Evolutionary conservation across 2,329 filamentous ascomycete species (phyloP).

Genomic region (Hymenoscyphus infarciens): DNA sequence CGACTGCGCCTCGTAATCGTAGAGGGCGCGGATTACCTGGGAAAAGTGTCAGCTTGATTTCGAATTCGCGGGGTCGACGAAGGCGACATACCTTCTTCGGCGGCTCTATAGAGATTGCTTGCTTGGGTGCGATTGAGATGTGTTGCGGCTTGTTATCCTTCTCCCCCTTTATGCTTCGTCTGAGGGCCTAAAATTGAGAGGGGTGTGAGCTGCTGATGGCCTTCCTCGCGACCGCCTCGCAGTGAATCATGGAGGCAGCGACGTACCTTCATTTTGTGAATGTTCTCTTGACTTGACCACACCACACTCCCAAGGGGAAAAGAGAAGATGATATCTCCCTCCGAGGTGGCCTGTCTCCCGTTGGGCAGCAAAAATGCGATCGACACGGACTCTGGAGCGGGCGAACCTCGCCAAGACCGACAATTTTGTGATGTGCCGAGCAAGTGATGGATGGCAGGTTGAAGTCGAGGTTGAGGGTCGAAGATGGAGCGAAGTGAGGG

Average conservation of each 20-base stretch:
- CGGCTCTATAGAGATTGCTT: slow-evolving; percentile 65
- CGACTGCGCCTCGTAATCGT: slow-evolving; percentile 80
- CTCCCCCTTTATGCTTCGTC: slow-evolving; percentile 68
- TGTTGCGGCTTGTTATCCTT: slow-evolving; percentile 60
- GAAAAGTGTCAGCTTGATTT: slow-evolving; percentile 17
- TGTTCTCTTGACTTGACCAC: slow-evolving; percentile 24
- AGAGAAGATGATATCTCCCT: slow-evolving; percentile 8
- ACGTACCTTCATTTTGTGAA: slow-evolving; percentile 32
- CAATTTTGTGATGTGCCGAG: not conserved
- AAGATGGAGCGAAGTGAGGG: slow-evolving; percentile 7
- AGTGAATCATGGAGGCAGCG: slow-evolving; percentile 1
- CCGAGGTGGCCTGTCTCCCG: not conserved
- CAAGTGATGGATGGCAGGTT: not conserved
- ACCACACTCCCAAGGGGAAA: slow-evolving; percentile 9
- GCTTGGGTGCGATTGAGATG: slow-evolving; percentile 66
- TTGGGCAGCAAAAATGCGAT: slow-evolving; percentile 4
- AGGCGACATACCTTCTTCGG: slow-evolving; percentile 62
- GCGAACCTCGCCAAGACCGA: not conserved
- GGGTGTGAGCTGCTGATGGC: slow-evolving; percentile 27
- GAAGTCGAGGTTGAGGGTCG: not conserved
- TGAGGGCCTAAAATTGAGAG: slow-evolving; percentile 48
- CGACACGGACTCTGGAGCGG: not conserved
- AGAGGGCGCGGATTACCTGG: slow-evolving; percentile 94
- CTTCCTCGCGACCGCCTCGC: slow-evolving; percentile 9
- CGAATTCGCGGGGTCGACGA: not conserved